These are phyloP conservation scores for Globisporangium radiosum DNA, from an alignment of 352 stramenopile genomes.

Conservation along the genomic window DNA sequence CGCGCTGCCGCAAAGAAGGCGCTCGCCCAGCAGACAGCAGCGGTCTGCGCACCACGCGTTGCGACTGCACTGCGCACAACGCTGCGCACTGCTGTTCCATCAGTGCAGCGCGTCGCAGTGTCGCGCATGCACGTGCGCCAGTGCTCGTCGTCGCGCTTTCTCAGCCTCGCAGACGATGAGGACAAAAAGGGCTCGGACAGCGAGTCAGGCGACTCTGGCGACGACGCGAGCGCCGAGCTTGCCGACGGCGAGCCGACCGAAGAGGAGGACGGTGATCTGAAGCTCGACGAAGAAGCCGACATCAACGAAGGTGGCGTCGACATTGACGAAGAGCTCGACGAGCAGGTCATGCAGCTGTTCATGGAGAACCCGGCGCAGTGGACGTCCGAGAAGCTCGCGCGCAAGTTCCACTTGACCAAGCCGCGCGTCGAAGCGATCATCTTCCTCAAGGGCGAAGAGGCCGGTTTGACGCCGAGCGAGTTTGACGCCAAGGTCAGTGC, in stretches of 20 bases:
- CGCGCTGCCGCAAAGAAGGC: constrained; percentile 12
- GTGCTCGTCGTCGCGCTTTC: constrained; percentile 65
- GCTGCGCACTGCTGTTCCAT: not conserved
- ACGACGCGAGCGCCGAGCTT: constrained; percentile 17
- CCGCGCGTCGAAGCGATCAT: constrained; percentile 77
- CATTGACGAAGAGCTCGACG: constrained; percentile 65
- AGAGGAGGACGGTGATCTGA: constrained; percentile 59
- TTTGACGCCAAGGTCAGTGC: constrained; percentile 54
- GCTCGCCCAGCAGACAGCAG: not conserved
- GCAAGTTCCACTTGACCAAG: constrained; percentile 67
- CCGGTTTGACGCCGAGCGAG: constrained; percentile 48
- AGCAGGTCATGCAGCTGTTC: constrained; percentile 71
- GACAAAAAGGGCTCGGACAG: constrained; percentile 17
- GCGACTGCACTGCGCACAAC: constrained; percentile 3
- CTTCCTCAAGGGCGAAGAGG: constrained; percentile 64
- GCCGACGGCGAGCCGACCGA: constrained; percentile 27
- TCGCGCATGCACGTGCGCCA: constrained; percentile 14
- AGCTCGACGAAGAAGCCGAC: constrained; percentile 48
- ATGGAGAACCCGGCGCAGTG: constrained; percentile 85
- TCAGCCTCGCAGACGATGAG: constrained; percentile 63
- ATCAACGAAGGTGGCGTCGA: constrained; percentile 67
- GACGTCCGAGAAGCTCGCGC: constrained; percentile 79
- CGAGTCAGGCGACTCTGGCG: constrained; percentile 11
- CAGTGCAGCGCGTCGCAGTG: not conserved
- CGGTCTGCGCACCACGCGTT: not conserved